These are phyloP conservation scores for Lunularia cruciata DNA, from an alignment of 225 moss, liverwort and hornwort species.

Conservation along the genomic window DNA sequence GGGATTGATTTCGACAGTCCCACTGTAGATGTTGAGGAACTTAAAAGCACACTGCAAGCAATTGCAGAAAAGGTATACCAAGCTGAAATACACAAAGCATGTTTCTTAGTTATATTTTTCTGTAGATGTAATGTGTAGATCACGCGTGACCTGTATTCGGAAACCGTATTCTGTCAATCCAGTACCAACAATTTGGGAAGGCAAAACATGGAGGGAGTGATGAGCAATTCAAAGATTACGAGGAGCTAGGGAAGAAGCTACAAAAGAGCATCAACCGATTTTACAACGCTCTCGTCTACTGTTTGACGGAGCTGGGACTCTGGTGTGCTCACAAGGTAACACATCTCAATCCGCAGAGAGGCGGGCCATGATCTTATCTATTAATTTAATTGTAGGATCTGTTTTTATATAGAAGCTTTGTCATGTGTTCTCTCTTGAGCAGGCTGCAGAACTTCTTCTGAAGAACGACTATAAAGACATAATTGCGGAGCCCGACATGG, in stretches of 20 bases:
- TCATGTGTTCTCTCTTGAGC: constrained; percentile 1
- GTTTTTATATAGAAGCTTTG: too few species aligned
- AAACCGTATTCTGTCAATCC: background rate
- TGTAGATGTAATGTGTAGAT: too few species aligned
- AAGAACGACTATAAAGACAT: constrained; percentile 55
- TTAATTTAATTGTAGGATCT: background rate
- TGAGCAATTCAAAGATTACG: constrained; percentile 72
- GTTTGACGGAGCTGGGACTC: constrained; percentile 79
- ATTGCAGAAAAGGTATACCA: constrained; percentile 57
- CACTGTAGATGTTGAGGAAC: constrained; percentile 44
- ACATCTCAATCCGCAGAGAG: background rate
- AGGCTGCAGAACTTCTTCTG: constrained; percentile 76
- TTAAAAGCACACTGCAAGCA: constrained; percentile 51
- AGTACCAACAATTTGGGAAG: constrained; percentile 4
- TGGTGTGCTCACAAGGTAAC: constrained; percentile 83
- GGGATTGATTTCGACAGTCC: constrained; percentile 62
- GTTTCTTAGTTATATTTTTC: background rate
- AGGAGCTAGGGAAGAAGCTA: constrained; percentile 60
- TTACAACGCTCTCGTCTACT: constrained; percentile 68
- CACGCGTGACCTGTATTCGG: too few species aligned
- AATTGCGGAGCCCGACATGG: constrained; percentile 54
- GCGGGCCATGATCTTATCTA: too few species aligned
- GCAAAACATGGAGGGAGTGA: constrained; percentile 11
- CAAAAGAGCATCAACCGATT: constrained; percentile 63
- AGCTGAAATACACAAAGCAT: too few species aligned